A percentile compares a stretch with the other conserved stretches of the same genome.
phyloP scores from a whole-genome alignment of 2,329 filamentous ascomycete genomes.

The Cordyceps pruinosa region DNA sequence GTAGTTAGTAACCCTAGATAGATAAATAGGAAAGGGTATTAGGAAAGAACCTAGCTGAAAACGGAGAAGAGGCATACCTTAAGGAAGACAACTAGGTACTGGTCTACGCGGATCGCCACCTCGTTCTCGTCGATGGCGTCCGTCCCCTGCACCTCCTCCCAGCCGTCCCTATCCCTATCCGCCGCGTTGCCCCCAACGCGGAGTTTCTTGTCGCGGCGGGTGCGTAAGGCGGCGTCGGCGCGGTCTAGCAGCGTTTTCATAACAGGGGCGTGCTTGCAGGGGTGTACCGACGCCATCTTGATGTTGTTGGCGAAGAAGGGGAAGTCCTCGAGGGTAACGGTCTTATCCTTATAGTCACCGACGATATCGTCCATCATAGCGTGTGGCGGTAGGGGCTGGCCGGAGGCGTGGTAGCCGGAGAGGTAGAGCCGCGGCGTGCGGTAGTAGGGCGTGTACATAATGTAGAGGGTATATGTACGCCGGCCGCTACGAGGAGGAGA shows the following conservation, averaged over 20 bases:
- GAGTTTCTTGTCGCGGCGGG: conserved; percentile 74
- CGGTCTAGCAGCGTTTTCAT: conserved; percentile 98
- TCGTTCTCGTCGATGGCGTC: conserved; percentile 58
- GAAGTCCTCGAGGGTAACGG: conserved; percentile 95
- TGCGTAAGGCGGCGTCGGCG: conserved; percentile 85
- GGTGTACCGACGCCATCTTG: conserved; percentile 95
- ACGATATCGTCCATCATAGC: conserved; percentile 97
- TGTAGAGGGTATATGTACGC: conserved; percentile 96
- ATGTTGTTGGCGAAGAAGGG: conserved; percentile 85
- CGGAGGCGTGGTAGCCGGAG: conserved; percentile 75
- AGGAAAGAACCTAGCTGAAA: too few relatives aligned
- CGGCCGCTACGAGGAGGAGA: conserved; percentile 54
- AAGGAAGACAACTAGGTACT: conserved; percentile 80
- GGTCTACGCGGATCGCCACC: conserved; percentile 78
- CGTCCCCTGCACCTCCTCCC: conserved; percentile 57
- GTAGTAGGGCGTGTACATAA: conserved; percentile 96
- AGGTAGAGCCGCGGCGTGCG: conserved; percentile 92
- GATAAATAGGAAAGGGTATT: neutral
- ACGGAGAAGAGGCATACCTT: conserved; percentile 49
- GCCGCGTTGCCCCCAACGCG: conserved; percentile 45
- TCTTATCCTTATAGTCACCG: conserved; percentile 97
- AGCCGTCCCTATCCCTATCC: conserved; percentile 42
- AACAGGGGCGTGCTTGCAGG: conserved; percentile 93
- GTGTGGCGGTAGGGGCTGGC: conserved; percentile 73
- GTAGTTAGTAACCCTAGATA: conserved; percentile 19